Base-by-base conservation (phyloP, 2,329 filamentous ascomycete species). In the Fusarium albidum region DNA sequence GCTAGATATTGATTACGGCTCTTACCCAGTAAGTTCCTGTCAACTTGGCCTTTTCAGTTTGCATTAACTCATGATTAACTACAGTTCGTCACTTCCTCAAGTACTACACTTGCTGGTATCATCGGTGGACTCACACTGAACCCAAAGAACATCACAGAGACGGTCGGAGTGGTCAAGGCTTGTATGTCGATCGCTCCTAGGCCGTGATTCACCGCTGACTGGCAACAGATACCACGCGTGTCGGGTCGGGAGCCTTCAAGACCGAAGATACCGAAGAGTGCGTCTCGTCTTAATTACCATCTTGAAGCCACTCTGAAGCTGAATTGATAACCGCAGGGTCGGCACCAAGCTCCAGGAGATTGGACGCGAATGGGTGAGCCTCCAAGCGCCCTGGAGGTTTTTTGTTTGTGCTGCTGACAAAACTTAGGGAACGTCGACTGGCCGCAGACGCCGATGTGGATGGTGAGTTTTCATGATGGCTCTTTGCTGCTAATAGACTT, bases 111-210 rank as follows among this genome's bases (percentile, higher is more conserved):
- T 45, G 63, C 59, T 32, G 86, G 86, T 55, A 81, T 87, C 56
- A 81, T 89, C 61, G 85, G 82, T 32, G 86, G 86, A 45, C 76
- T 89, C 11, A 80, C 80, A 29, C 71, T 89, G 37, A 83, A 84
- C 67, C 85, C 83, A 55, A 81, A 76, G 58, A 85, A 84, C 57
- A 78, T 89, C 56, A 80, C 77, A 46, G 80, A 76, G 55, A 79
- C 84, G 38, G 82, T 89, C 59, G 87, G 87, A 47, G 86, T 89
- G 10, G 86, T 89, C 25, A 90, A 90, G 70, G 85, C 86, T 26
- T 88, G 86, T 75, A 63, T 50, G 66, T 69, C 17, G 43, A 55
- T 69, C 50, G 45, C 61, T 59, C 50, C 37, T 34, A 55, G 46
- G 44, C 38, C 28, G 38, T 57, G 31, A 49, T 59, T 48, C 39